Base-by-base conservation (phyloP, 345 rosid genomes). In the Crucihimalaya himalaica region DNA sequence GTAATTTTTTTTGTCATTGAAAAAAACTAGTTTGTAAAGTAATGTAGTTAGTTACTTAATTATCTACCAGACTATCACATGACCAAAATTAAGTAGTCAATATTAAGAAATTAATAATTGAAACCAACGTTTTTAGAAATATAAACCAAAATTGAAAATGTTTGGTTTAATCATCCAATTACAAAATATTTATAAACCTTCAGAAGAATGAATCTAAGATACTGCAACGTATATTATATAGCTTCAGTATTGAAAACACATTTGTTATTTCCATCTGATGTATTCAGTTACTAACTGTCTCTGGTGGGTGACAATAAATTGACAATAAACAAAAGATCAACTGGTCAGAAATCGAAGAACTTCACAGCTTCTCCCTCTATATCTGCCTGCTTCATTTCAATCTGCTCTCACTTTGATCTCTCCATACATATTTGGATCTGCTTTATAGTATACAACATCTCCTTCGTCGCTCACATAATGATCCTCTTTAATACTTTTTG, bases 381-480 rank as follows among this genome's bases (percentile, higher is more conserved):
- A 43, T 71, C 68, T 48, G 52, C 27, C 56, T 65, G 72, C 68
- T 66, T 77, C 77, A 54, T 64, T 67, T 83, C 73, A 79, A 8
- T 75, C 56, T 73, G 73, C 61, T 68, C 32, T 32, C 14, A 71
- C 63, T 55, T 76, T 78, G 70, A 48, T 12, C 21, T 69, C 39
- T 67, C 83, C 79, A 61, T 43, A 32, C 23, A 80, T 81, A 53
- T 77, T 70, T 23, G 86, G 80, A 52, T 90, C 95, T 8, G 82
- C 77, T 72, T 88, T 77, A 70, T 92, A 90, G 76, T 80, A 87
- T 12, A 90, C 91, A 66, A 92, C 70, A 66, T 88, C 98, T 21
- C 96, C 98, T 23, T 71, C 68, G 58, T 90, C 88, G 25, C 84
- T 88, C 57, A 92, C 96, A 31, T 82, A 92, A 68, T 92, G 97